Evolutionary conservation across 352 stramenopile genomes (phyloP), one percentile per base, ranked within the genome.

Genomic region (Phytophthora melonis): DNA sequence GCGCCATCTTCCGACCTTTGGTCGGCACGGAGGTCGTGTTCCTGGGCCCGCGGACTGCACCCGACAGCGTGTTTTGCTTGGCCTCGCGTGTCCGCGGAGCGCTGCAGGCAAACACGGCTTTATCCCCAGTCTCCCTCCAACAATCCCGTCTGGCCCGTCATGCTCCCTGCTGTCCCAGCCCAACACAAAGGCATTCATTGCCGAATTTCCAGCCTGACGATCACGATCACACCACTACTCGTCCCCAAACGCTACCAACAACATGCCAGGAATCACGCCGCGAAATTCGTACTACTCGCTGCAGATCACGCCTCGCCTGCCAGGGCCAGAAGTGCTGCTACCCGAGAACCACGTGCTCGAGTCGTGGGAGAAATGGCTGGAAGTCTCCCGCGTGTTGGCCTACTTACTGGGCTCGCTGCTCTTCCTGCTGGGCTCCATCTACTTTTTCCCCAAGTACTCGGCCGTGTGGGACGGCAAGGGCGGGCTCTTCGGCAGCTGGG

Each of bases 401-500:
- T 92, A 87, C 72, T 81, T 87, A 43, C 34, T 84, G 55, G 83
- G 85, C 61, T 88, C 81, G 57, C 54, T 81, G 70, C 74, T 90
- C 58, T 93, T 93, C 78, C 71, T 92, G 39, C 36, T 84, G 27
- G 84, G 86, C 66, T 93, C 84, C 62, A 83, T 92, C 63, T 82
- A 86, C 58, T 93, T 83, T 77, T 93, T 87, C 70, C 86, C 86
- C 27, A 84, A 90, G 72, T 90, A 86, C 73, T 78, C 75, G n/a
- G 83, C 75, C 54, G 59, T 90, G 21, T 87, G 81, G 80, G 63
- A 83, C 34, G 77, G 83, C 70, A 72, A 90, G 56, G 86, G 75
- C 47, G 74, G 72, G 5, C 54, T 88, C 43, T 84, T 92, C n/a
- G 84, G 75, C 49, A 77, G 77, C 25, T 93, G 84, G 84, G 70